Evolutionary conservation across 176 grass and related monocot genomes (phyloP).

Genomic region (Panicum miliaceum): DNA sequence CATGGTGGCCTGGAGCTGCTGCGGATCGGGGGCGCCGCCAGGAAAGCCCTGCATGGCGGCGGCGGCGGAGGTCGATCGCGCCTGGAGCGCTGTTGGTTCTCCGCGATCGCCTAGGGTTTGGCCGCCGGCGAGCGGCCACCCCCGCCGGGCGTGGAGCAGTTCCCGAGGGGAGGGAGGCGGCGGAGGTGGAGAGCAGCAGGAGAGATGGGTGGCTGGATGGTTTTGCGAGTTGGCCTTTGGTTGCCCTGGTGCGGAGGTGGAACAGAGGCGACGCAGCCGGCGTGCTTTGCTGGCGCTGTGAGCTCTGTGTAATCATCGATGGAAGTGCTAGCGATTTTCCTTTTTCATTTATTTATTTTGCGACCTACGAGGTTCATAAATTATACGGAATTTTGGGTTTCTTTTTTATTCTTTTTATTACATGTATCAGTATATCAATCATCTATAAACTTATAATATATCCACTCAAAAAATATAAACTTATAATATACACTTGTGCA

Average conservation of each 20-base stretch:
- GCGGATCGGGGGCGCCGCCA: conserved; percentile 60
- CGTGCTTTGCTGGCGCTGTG: conserved; percentile 33
- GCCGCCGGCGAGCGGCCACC: conserved; percentile 39
- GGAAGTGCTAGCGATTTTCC: not conserved
- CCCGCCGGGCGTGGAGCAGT: conserved; percentile 21
- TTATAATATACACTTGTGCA: no score
- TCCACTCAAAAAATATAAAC: no score
- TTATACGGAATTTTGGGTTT: no score
- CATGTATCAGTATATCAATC: no score
- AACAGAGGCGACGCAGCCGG: conserved; percentile 15
- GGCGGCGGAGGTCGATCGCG: conserved; percentile 32
- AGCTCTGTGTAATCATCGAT: conserved; percentile 32
- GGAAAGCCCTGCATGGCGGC: conserved; percentile 82
- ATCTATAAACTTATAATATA: no score
- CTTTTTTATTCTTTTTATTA: no score
- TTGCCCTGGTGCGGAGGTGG: conserved; percentile 17
- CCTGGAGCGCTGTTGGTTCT: conserved; percentile 15
- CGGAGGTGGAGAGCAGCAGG: conserved; percentile 11
- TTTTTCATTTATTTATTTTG: not conserved
- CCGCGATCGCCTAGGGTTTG: conserved; percentile 42
- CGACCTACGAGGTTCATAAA: no score
- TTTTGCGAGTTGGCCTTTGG: conserved; percentile 14
- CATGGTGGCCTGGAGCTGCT: conserved; percentile 85
- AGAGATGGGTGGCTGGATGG: not conserved
- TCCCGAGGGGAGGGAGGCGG: conserved; percentile 32